phyloP scores from a whole-genome alignment of 1,139 yeast species.

The Pichia sp. region DNA sequence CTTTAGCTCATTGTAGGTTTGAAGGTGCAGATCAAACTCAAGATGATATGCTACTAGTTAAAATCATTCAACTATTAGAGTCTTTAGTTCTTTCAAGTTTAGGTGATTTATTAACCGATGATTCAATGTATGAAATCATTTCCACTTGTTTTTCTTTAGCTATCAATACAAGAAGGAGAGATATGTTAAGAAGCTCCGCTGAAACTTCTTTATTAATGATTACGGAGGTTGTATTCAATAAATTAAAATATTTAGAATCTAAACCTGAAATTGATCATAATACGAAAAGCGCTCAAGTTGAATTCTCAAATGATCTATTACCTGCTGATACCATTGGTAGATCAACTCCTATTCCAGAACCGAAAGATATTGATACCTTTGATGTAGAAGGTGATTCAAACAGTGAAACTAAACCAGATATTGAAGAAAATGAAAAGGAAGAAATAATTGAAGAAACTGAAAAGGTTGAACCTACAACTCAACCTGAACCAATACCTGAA shows the following conservation, averaged over 20 bases:
- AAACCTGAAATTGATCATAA: conserved; percentile 28
- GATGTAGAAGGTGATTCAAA: background rate
- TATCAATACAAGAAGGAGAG: conserved; percentile 87
- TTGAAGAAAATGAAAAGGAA: background rate
- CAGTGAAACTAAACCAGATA: background rate
- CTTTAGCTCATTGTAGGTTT: conserved; percentile 89
- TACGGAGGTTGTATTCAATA: conserved; percentile 61
- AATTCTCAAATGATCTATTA: conserved; percentile 24
- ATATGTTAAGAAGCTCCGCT: conserved; percentile 81
- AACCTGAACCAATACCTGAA: background rate
- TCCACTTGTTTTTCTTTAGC: conserved; percentile 91
- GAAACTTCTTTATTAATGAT: conserved; percentile 76
- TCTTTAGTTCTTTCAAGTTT: conserved; percentile 58
- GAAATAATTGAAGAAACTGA: background rate
- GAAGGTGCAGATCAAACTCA: conserved; percentile 92
- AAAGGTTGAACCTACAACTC: background rate
- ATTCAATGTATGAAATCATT: conserved; percentile 78
- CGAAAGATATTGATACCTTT: background rate
- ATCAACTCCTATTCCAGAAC: conserved; percentile 14
- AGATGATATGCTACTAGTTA: conserved; percentile 85
- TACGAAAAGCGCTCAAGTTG: conserved; percentile 24
- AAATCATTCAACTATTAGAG: conserved; percentile 73
- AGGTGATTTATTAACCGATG: conserved; percentile 65
- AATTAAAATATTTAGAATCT: conserved; percentile 46
- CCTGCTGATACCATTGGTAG: conserved; percentile 31